Evolutionary conservation across 768 basidiomycete species (phyloP).

Genomic region (Rhizopogon roseolus): DNA sequence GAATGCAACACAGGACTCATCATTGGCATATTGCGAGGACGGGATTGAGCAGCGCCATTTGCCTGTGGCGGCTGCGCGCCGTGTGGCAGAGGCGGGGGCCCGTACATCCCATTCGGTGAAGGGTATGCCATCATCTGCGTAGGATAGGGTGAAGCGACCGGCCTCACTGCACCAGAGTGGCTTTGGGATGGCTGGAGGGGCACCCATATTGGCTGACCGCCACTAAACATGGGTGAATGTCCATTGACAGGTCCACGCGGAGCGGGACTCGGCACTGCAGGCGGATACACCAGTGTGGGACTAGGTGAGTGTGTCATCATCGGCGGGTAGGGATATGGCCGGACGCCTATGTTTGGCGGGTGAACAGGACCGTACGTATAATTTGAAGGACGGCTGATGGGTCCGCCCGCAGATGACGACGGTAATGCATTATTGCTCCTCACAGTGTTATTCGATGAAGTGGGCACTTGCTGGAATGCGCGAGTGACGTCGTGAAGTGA

Average conservation of each 20-base stretch:
- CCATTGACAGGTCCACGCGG: slow-evolving; percentile 63
- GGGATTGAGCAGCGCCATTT: slow-evolving; percentile 26
- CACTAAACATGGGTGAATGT: slow-evolving; percentile 51
- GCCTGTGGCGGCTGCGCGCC: slow-evolving; percentile 32
- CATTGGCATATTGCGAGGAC: slow-evolving; percentile 52
- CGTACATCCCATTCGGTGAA: slow-evolving; percentile 48
- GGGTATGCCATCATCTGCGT: slow-evolving; percentile 64
- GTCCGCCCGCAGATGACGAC: slow-evolving; percentile 37
- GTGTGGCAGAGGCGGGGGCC: slow-evolving; percentile 35
- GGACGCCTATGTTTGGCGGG: slow-evolving; percentile 42
- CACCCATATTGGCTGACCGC: slow-evolving; percentile 58
- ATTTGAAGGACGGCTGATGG: slow-evolving; percentile 20
- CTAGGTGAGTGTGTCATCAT: slow-evolving; percentile 71
- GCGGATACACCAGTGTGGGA: slow-evolving; percentile 63
- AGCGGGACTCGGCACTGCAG: slow-evolving; percentile 58
- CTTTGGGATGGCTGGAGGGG: slow-evolving; percentile 43
- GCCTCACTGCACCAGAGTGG: slow-evolving; percentile 49
- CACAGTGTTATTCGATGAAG: slow-evolving; percentile 43
- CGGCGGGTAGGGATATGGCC: slow-evolving; percentile 58
- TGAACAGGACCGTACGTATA: slow-evolving; percentile 34
- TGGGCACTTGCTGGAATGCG: slow-evolving; percentile 83
- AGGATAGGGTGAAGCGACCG: slow-evolving; percentile 56
- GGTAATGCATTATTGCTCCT: slow-evolving; percentile 47
- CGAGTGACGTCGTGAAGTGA: slow-evolving; percentile 79
- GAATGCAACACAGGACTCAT: slow-evolving; percentile 73